Evolutionary conservation across 2,329 filamentous ascomycete species (phyloP), one percentile per base, ranked within the genome.

Genomic region (Penicillium hesseltinei): DNA sequence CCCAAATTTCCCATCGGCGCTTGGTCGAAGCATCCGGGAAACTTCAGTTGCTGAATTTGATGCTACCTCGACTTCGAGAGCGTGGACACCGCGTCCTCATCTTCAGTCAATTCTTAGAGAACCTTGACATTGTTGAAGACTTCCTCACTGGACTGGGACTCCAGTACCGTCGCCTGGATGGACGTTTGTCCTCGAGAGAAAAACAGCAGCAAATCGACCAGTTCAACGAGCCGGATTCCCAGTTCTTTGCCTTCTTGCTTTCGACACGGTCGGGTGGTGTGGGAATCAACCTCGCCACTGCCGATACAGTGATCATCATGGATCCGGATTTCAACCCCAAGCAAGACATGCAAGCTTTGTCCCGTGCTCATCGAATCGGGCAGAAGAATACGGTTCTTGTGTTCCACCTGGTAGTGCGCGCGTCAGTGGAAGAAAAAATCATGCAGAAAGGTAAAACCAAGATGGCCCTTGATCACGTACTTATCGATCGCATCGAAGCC

Each of bases 281-380:
- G 0, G 95, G 94, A 17, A 99, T 99, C 79, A 99, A 99, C 70
- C 82, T 99, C 54, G 94, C 94, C 0, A 96, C 92, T 8, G 94
- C 94, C 3, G 94, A 99, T 70, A 99, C 94, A 0, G 95, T 99
- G 60, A 97, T 99, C 63, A 97, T 99, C 63, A 86, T 97, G 64
- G 92, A 99, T 67, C 91, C 91, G 0, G 94, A 99, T 70, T 97
- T 96, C 80, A 99, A 99, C 61, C 94, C 94, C 0, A 94, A 99
- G 70, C 94, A 99, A 74, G 95, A 99, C 69, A 89, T 99, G 40
- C 94, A 99, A 73, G 94, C 94, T 0, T 82, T 99, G 31, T 96
- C 93, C 31, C 87, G 95, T 63, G 94, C 93, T 19, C 94, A 99
- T 74, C 88, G 94, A 27, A 97, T 99, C 62, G 95, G 95, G 0